phyloP scores from a whole-genome alignment of 495 filamentous ascomycete genomes.

The Tuber melanosporum region DNA sequence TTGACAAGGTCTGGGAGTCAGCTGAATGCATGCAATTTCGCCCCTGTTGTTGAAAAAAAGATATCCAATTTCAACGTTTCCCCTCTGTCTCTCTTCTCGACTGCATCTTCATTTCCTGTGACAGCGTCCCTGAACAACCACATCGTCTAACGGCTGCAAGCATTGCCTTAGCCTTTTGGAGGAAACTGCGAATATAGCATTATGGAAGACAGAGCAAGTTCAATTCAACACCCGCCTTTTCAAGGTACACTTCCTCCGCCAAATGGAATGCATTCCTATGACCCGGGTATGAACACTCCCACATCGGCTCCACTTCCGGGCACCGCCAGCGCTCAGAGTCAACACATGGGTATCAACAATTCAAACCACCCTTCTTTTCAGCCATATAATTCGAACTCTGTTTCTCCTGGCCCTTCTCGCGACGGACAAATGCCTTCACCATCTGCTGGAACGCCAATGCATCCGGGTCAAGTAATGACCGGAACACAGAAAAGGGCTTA shows the following conservation, averaged over 20 bases:
- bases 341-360: constrained; percentile 31
- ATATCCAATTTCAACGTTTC: constrained; percentile 24
- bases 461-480: constrained; percentile 43
- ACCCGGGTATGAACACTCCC: constrained; percentile 29
- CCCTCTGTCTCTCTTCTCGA: constrained; percentile 18
- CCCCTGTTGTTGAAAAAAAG: constrained; percentile 30
- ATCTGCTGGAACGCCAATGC: constrained; percentile 29
- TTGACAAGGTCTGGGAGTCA: constrained; percentile 32
- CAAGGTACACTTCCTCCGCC: constrained; percentile 31
- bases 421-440: constrained; percentile 39
- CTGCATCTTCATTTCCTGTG: constrained; percentile 33
- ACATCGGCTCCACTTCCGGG: constrained; percentile 25
- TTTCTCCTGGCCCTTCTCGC: constrained; percentile 39
- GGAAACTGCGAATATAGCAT: constrained; percentile 11
- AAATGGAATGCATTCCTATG: constrained; percentile 35
- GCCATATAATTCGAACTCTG: constrained; percentile 39
- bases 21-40: constrained; percentile 36
- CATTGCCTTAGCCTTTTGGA: constrained; percentile 24
- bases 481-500: constrained; percentile 84
- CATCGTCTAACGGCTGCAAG: constrained; percentile 27
- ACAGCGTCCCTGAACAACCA: constrained; percentile 21
- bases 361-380: constrained; percentile 31
- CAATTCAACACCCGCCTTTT: constrained; percentile 33
- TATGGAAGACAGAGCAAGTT: constrained; percentile 37
- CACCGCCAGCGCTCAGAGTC: constrained; percentile 23